Conservation (phyloP, 352 stramenopile genomes). For the Phytopythium delawarense region DNA sequence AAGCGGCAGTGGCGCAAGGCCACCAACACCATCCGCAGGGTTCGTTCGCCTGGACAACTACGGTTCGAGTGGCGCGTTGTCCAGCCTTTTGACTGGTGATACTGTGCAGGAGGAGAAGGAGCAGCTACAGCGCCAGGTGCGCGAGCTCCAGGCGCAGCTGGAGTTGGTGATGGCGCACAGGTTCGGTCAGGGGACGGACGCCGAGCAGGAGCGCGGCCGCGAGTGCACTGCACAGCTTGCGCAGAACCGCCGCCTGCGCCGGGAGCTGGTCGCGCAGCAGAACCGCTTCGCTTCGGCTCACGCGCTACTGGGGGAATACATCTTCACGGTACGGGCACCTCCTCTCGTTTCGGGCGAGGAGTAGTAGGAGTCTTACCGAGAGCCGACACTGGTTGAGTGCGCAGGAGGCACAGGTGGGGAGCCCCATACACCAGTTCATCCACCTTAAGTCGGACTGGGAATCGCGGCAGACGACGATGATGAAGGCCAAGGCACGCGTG, state of each 20-base stretch:
- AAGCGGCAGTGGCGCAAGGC: constrained; percentile 3
- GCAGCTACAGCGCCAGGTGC: constrained; percentile 22
- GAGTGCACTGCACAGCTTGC: constrained; percentile 20
- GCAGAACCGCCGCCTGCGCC: constrained; percentile 21
- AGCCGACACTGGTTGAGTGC: constrained; percentile 2
- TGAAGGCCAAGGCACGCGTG: constrained; percentile 16
- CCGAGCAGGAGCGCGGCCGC: constrained; percentile 13
- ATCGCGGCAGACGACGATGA: constrained; percentile 15
- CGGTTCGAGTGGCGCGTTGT: background rate
- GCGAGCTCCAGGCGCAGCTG: constrained; percentile 24
- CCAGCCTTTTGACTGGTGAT: background rate
- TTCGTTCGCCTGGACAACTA: background rate
- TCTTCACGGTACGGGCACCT: constrained; percentile 21
- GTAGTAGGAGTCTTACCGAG: background rate
- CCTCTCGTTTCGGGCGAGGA: background rate
- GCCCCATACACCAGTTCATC: constrained; percentile 25
- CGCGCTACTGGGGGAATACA: constrained; percentile 31
- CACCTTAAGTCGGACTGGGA: constrained; percentile 20
- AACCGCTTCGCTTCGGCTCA: constrained; percentile 23
- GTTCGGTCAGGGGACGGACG: constrained; percentile 12
- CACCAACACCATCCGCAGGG: constrained; percentile 1
- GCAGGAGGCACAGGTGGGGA: constrained; percentile 27
- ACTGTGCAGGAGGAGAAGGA: constrained; percentile 27
- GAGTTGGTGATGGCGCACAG: constrained; percentile 17
- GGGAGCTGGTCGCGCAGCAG: constrained; percentile 23